Evolutionary conservation across 73 alveolate species (phyloP), one percentile per base, ranked within the genome.

Genomic region (Loxodes magnus): DNA sequence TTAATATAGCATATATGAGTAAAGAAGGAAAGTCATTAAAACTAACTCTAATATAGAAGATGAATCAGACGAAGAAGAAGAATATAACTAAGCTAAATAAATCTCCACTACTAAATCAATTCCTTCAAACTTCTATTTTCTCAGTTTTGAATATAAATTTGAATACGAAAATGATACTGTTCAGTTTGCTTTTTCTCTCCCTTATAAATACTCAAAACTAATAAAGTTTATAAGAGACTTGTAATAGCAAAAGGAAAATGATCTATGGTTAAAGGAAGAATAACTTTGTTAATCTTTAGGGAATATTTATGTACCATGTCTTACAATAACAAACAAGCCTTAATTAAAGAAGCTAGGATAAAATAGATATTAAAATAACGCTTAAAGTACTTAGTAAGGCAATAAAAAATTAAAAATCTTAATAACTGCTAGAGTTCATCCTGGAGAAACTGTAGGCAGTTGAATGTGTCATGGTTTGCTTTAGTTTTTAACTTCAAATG

Each of bases 391-490:
- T 2, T 10, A 46, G 17, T 20, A 46, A 62, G 71, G 64, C 15
- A 59, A 69, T 26, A 70, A 69, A 48, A 62, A 59, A 33, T 54
- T 54, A 41, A 76, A 71, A 12, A 62, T 69, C 7, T 66, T 82
- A 29, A 23, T 84, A 29, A 68, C 94, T 5, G 83, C 96, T 0
- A 74, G 99, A 77, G 96, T 89, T 0, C 98, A 93, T 57, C 94
- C 97, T 14, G 98, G 99, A 16, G 99, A 93, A 73, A 82, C 92
- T 1, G 82, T 74, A 50, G 63, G 94, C 12, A 82, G 96, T 22
- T 93, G 84, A 85, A 92, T 93, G 56, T 82, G 88, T 77, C 79
- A 87, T 65, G 97, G 97, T 19, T 59, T 83, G 44, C 64, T 93
- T 2, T 82, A 87, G 28, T 87, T 82, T 52, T 65, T 87, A 38